Evolutionary conservation across 139 green algal species (phyloP).

Genomic region (Closterium sp.): DNA sequence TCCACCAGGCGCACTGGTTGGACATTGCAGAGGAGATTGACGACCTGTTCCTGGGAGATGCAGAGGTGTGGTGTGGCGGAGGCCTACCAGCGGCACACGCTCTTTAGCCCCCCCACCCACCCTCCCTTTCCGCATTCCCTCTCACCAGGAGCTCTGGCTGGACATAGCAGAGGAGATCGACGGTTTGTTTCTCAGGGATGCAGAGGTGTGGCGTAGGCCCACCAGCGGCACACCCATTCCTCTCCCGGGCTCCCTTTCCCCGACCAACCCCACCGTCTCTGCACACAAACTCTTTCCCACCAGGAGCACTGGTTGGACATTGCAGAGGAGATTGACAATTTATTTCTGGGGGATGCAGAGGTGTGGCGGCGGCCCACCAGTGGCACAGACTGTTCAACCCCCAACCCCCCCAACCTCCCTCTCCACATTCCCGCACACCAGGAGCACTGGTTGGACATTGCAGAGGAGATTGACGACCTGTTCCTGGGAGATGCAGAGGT

Average conservation of each 20-base stretch:
- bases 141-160: slow-evolving; percentile 21
- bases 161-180: slow-evolving; percentile 37
- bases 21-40: slow-evolving; percentile 41
- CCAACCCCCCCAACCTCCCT: no score
- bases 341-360: slow-evolving; percentile 28
- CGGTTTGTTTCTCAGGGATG: slow-evolving; percentile 35
- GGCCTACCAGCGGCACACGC: not conserved
- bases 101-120: no score
- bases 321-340: slow-evolving; percentile 42
- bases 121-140: no score
- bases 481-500: slow-evolving; percentile 39
- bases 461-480: slow-evolving; percentile 38
- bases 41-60: slow-evolving; percentile 37
- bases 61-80: slow-evolving; percentile 7
- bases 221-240: not conserved
- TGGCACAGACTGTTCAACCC: not conserved
- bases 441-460: slow-evolving; percentile 35
- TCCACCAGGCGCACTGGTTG: not conserved
- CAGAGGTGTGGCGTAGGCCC: slow-evolving; percentile 16
- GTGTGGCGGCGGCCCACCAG: not conserved
- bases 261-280: no score
- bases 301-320: slow-evolving; percentile 19
- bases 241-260: no score
- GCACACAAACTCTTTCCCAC: no score
- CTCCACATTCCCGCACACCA: not conserved